Base-by-base conservation (phyloP, 2,329 filamentous ascomycete genomes). In the Fusarium pilosicola region DNA sequence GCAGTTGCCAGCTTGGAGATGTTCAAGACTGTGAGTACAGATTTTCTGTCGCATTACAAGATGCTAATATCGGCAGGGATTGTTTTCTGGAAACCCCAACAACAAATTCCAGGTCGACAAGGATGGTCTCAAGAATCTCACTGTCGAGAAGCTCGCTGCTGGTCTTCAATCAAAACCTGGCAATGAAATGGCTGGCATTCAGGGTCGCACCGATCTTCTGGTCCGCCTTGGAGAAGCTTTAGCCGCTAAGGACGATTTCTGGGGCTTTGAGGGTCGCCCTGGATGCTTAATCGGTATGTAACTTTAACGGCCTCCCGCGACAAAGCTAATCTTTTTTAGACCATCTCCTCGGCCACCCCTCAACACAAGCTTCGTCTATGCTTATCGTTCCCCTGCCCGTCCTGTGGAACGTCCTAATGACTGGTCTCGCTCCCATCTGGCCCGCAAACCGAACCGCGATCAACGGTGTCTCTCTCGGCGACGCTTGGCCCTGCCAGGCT, bases 31-130 rank as follows among this genome's bases (percentile, higher is more conserved):
- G 86, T 88, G 78, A 73, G 84, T 80, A 28, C 44, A 39, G 7
- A 30, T 32, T n/a, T 44, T 59, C n/a, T 30, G 45, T 58, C 57
- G 55, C 39, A 46, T 26, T 24, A n/a, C 18, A 34, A 48, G n/a
- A 52, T 68, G 39, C 79, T 78, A 59, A 79, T 49, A 44, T 48
- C 42, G 12, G 9, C 55, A 90, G 85, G 96, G 96, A 39, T 80
- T 94, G 39, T 98, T 98, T 84, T 97, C 95, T 74, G 93, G 95
- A 82, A 90, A 96, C 79, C 86, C 90, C 6, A 88, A 85, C 65
- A 94, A 97, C 83, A 95, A 94, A 57, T 94, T 91, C 79, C 95
- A 97, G 81, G 96, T 98, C 34, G 96, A 99, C 84, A 94, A 92
- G 73, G 90, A 90, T 11, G 96, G 92, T 0, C 85, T 99, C 75